Evolutionary conservation across 2,329 filamentous ascomycete genomes (phyloP).

Genomic region (Shiraia bambusicola): DNA sequence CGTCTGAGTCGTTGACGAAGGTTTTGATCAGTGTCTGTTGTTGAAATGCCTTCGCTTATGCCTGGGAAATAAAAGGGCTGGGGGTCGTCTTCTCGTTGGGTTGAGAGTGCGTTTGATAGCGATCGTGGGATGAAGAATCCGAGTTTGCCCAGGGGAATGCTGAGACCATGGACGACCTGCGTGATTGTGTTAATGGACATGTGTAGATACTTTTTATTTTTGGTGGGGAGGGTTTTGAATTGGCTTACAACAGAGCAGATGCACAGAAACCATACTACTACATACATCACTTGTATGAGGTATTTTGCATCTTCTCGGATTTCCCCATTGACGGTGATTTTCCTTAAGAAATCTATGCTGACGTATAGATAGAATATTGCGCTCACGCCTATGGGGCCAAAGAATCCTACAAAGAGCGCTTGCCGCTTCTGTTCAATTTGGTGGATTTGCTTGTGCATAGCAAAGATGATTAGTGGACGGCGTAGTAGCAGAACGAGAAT

Average conservation of each 20-base stretch:
- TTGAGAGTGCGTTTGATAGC: conserved; percentile 53
- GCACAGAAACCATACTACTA: conserved; percentile 83
- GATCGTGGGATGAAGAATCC: conserved; percentile 63
- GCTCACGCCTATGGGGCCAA: conserved; percentile 87
- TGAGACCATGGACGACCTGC: conserved; percentile 76
- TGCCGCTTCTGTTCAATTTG: conserved; percentile 76
- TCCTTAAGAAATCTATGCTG: conserved; percentile 69
- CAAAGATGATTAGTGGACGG: conserved; percentile 74
- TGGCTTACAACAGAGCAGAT: conserved; percentile 76
- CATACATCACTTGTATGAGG: conserved; percentile 65
- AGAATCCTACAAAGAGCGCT: conserved; percentile 86
- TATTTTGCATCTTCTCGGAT: conserved; percentile 65
- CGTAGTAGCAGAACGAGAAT: conserved; percentile 75
- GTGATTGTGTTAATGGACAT: too few species aligned
- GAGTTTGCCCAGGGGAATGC: conserved; percentile 73
- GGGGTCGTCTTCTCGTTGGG: conserved; percentile 21
- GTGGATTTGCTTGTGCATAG: conserved; percentile 71
- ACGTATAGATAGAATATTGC: conserved; percentile 90
- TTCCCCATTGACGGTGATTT: conserved; percentile 59
- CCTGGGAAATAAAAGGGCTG: conserved; percentile 34
- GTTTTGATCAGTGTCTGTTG: conserved; percentile 24
- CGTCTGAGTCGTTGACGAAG: conserved; percentile 27
- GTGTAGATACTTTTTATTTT: not conserved
- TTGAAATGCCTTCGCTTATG: conserved; percentile 13
- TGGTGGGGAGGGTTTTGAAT: not conserved